A percentile compares a stretch with the other conserved stretches of the same genome.
These are phyloP conservation scores for Solanum clarkiae DNA, from an alignment of 257 asterid species.

Conservation along the genomic window DNA sequence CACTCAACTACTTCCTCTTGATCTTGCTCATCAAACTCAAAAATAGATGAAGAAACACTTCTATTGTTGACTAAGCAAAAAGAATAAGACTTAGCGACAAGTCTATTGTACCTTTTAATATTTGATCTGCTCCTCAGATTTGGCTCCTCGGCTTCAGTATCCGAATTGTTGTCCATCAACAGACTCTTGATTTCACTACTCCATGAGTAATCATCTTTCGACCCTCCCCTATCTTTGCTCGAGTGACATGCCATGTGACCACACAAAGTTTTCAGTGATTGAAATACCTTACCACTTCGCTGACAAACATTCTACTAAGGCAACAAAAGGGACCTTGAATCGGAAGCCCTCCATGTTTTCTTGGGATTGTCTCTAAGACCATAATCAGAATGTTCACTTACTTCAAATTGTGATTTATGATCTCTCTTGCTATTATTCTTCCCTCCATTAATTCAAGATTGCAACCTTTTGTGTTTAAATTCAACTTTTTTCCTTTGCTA, in stretches of 20 bases:
- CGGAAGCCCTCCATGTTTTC: conserved; percentile 71
- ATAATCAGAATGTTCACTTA: conserved; percentile 42
- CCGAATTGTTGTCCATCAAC: conserved; percentile 49
- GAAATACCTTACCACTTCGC: conserved; percentile 93
- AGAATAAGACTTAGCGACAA: conserved; percentile 26
- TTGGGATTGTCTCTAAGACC: conserved; percentile 78
- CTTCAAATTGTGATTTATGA: conserved; percentile 11
- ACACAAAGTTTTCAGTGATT: conserved; percentile 77
- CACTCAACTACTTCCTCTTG: conserved; percentile 71
- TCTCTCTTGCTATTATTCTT: conserved; percentile 4
- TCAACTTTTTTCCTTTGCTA: conserved; percentile 33
- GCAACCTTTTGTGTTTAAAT: conserved; percentile 14
- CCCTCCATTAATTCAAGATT: conserved; percentile 13
- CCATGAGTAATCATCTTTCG: conserved; percentile 77
- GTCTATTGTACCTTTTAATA: conserved; percentile 38
- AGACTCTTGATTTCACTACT: conserved; percentile 52
- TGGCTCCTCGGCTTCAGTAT: conserved; percentile 47
- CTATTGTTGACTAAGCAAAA: conserved; percentile 26
- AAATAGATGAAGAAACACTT: conserved; percentile 38
- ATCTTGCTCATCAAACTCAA: conserved; percentile 72
- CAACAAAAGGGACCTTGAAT: conserved; percentile 39
- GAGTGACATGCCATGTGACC: conserved; percentile 99
- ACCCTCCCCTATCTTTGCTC: conserved; percentile 37
- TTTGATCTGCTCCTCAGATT: conserved; percentile 32
- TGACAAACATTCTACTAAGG: conserved; percentile 56